These are phyloP conservation scores for Bipolaris oryzae DNA, from an alignment of 2,329 filamentous ascomycete species.

Conservation along the genomic window DNA sequence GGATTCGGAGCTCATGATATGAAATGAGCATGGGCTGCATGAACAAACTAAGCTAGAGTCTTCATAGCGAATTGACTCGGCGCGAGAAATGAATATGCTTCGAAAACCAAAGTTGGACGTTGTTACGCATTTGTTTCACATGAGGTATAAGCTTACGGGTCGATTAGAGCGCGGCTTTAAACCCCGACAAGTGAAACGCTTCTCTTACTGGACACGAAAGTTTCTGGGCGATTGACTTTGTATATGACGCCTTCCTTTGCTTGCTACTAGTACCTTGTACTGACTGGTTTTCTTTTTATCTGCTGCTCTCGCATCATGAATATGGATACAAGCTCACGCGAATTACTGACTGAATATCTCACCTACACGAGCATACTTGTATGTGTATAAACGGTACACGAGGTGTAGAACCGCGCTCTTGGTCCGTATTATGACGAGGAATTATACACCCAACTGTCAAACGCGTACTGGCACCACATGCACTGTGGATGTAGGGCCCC, in stretches of 20 bases:
- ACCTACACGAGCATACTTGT: background rate
- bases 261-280: background rate
- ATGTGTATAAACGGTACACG: background rate
- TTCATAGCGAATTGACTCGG: slow-evolving; percentile 18
- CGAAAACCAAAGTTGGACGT: slow-evolving; percentile 9
- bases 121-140: background rate
- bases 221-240: background rate
- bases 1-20: slow-evolving; percentile 19
- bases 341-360: background rate
- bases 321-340: background rate
- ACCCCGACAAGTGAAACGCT: background rate
- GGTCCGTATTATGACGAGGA: too few species aligned
- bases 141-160: background rate
- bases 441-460: too few species aligned
- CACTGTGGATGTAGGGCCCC: too few species aligned
- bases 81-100: slow-evolving; percentile 19
- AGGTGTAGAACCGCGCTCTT: too few species aligned
- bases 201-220: background rate
- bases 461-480: too few species aligned
- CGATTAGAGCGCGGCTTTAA: background rate
- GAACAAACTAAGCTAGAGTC: slow-evolving; percentile 15
- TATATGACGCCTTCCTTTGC: background rate
- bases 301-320: background rate
- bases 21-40: slow-evolving; percentile 17
- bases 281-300: background rate